phyloP scores from a whole-genome alignment of 169 alveolate species.

The Plasmodium yoelii region DNA sequence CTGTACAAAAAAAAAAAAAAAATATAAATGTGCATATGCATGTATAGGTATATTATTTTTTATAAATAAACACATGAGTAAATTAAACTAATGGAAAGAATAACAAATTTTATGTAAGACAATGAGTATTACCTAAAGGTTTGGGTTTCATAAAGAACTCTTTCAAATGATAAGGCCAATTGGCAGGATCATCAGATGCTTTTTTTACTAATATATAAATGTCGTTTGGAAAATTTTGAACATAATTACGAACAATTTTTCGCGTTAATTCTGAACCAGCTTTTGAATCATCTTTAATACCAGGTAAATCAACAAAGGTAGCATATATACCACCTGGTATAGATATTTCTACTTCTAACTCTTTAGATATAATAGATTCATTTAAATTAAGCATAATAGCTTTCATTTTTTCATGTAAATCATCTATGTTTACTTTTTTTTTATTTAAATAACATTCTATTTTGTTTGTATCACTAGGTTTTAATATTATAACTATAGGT shows the following conservation, averaged over 20 bases:
- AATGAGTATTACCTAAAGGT: conserved; percentile 78
- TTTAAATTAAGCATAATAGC: conserved; percentile 85
- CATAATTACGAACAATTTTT: conserved; percentile 89
- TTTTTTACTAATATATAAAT: conserved; percentile 89
- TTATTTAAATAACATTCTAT: conserved; percentile 71
- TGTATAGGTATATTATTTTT: not conserved
- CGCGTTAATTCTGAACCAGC: conserved; percentile 91
- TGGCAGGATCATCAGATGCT: conserved; percentile 92
- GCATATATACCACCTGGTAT: conserved; percentile 92
- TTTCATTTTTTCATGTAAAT: conserved; percentile 89
- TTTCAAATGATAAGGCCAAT: conserved; percentile 91
- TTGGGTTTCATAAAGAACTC: conserved; percentile 88
- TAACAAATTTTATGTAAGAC: too few species aligned
- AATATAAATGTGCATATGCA: not conserved
- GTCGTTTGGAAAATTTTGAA: conserved; percentile 90
- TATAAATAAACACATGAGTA: too few species aligned
- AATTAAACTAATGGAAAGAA: too few species aligned
- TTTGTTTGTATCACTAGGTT: conserved; percentile 82
- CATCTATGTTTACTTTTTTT: conserved; percentile 78
- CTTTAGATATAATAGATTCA: conserved; percentile 83
- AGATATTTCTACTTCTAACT: conserved; percentile 89
- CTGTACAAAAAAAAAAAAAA: conserved; percentile 46
- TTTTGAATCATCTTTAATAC: conserved; percentile 92
- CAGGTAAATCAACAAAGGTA: conserved; percentile 92
- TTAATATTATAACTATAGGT: conserved; percentile 89